These are phyloP conservation scores for Panicum miliaceum DNA, from an alignment of 176 grass and related monocot genomes.

Conservation along the genomic window DNA sequence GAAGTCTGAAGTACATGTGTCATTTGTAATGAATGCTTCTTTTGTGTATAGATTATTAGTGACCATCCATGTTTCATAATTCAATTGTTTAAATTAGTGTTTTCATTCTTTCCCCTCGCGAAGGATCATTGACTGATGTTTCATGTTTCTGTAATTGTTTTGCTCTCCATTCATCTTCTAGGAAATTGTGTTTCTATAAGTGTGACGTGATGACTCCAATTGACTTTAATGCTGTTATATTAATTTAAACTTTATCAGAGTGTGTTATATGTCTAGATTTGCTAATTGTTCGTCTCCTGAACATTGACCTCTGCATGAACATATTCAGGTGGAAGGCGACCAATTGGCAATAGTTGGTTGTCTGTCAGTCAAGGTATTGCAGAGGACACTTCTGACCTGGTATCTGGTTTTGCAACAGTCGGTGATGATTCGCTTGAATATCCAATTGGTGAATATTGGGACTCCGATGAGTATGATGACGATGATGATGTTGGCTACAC, in stretches of 20 bases:
- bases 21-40: not conserved
- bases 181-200: not conserved
- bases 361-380: constrained; percentile 97
- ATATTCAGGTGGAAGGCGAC: constrained; percentile 73
- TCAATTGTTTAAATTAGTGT: not conserved
- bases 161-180: not conserved
- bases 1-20: not conserved
- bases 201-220: not conserved
- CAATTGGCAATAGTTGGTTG: constrained; percentile 77
- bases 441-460: constrained; percentile 93
- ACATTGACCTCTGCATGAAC: constrained; percentile 26
- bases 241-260: not conserved
- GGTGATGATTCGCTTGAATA: constrained; percentile 87
- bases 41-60: not conserved
- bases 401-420: constrained; percentile 82
- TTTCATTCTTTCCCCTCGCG: not conserved
- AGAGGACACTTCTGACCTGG: constrained; percentile 89
- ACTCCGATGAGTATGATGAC: constrained; percentile 94
- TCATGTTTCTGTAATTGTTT: not conserved
- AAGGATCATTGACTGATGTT: not conserved
- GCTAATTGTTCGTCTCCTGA: not conserved
- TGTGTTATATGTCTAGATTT: constrained; percentile 29
- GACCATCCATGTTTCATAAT: not conserved
- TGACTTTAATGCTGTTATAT: constrained; percentile 18
- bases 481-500: constrained; percentile 98